Evolutionary conservation across 2,329 filamentous ascomycete species (phyloP), one percentile per base, ranked within the genome.

Genomic region (Cordyceps cicadae): DNA sequence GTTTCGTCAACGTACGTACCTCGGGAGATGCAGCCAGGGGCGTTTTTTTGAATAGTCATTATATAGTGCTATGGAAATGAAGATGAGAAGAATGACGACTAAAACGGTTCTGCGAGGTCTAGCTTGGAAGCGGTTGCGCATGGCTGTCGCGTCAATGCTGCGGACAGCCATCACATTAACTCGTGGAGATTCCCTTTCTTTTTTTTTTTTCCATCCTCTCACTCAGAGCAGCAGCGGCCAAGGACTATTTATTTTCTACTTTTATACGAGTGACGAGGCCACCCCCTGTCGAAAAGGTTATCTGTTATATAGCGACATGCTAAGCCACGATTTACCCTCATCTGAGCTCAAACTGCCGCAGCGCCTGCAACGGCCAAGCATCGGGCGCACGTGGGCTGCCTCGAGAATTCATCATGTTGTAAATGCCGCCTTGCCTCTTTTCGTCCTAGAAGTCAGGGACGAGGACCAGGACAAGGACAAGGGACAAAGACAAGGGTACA

Each of bases 21-120:
- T 72, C 64, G 66, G 71, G 60, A 73, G 76, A 52, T 67, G 69
- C 51, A 76, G 70, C 75, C 75, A 77, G 6, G 75, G 74, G 68
- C 72, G 73, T 37, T 65, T 67, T 29, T 67, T 64, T 46, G 71
- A 60, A 52, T 73, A 68, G 54, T 69, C 67, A 29, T 49, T 37
- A 19, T 49, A 57, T 14, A 57, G 43, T 12, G 32, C n/a, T 37
- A 15, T 4, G 26, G n/a, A 9, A n/a, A 57, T 3, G 12, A 29
- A 1, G 14, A 49, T 1, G 6, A 49, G 29, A 14, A n/a, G 6
- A 39, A 46, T 9, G 17, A 19, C 14, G 9, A 39, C 26, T 2
- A 39, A 17, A 8, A 39, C 12, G 2, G 21, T 57, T 45, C 32
- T 57, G 45, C 45, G 29, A n/a, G 5, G 6, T 57, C 19, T 37